phyloP scores from a whole-genome alignment of 139 green algal genomes.

The Dunaliella primolecta region DNA sequence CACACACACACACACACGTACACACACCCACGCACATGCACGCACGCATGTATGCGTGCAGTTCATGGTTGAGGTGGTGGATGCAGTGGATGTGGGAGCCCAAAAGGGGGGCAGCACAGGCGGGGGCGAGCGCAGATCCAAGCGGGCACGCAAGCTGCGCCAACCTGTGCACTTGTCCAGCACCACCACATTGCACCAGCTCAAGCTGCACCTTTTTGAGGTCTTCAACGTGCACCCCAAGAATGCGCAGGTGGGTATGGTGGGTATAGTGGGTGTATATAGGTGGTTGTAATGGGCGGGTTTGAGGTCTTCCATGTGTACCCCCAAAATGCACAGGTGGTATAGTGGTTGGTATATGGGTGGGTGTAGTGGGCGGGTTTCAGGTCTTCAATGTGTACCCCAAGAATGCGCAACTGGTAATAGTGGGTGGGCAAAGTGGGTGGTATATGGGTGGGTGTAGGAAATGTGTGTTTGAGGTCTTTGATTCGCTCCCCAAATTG shows the following conservation, averaged over 20 bases:
- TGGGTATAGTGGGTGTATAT: background rate
- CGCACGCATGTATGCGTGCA: background rate
- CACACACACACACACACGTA: background rate
- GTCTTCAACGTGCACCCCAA: constrained; percentile 55
- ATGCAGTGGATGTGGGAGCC: constrained; percentile 12
- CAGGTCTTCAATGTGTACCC: no score
- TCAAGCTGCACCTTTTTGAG: constrained; percentile 58
- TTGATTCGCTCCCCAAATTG: no score
- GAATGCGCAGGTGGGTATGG: constrained; percentile 37
- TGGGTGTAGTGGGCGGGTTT: no score
- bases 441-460: no score
- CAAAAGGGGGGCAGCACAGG: background rate
- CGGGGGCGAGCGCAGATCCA: constrained; percentile 44
- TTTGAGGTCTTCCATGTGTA: no score
- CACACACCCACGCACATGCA: background rate
- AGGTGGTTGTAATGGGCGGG: no score
- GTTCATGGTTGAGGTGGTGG: constrained; percentile 46
- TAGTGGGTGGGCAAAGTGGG: no score
- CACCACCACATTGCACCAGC: constrained; percentile 33
- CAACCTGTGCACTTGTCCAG: constrained; percentile 30
- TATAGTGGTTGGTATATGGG: no score
- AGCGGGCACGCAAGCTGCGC: constrained; percentile 45
- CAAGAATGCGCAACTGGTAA: no score
- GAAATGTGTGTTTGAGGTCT: no score
- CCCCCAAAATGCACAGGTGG: no score